Conservation (phyloP, 805 yeast genomes). For the Candida krabiensis region DNA sequence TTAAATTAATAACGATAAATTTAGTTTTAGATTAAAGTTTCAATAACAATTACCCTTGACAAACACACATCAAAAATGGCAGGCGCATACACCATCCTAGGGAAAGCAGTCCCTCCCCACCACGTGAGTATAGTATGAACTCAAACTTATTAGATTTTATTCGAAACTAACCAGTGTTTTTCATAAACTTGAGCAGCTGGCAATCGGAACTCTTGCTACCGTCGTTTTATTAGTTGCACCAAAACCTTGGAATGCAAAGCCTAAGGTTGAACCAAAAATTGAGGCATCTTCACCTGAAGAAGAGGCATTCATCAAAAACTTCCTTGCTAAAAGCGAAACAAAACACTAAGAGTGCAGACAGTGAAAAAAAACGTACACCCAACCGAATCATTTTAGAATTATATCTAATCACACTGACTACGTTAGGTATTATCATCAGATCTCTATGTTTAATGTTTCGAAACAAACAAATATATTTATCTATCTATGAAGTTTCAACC, state of each 20-base stretch:
- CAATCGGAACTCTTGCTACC: slow-evolving; percentile 76
- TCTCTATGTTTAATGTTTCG: too few relatives aligned
- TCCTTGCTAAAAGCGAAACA: slow-evolving; percentile 47
- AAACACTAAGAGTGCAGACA: slow-evolving; percentile 21
- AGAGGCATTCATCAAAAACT: slow-evolving; percentile 80
- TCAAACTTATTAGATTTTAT: not conserved
- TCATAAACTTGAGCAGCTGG: slow-evolving; percentile 52
- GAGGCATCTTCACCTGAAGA: slow-evolving; percentile 84
- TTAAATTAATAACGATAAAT: too few relatives aligned
- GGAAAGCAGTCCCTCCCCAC: slow-evolving; percentile 82
- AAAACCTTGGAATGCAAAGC: slow-evolving; percentile 69
- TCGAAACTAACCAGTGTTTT: not conserved
- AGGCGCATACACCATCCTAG: slow-evolving; percentile 80
- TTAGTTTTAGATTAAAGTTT: too few relatives aligned
- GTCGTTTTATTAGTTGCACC: slow-evolving; percentile 65
- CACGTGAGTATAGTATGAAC: slow-evolving; percentile 53
- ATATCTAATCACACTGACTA: too few relatives aligned
- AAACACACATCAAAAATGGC: too few relatives aligned
- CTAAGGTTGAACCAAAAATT: slow-evolving; percentile 62
- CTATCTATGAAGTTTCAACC: too few relatives aligned
- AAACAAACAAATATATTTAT: too few relatives aligned
- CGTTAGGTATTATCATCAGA: too few relatives aligned
- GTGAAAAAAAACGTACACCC: not conserved
- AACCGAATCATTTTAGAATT: too few relatives aligned
- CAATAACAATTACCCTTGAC: too few relatives aligned